A percentile compares a stretch with the other conserved stretches of the same genome.
These are phyloP conservation scores for Sporopachydermia quercuum DNA, from an alignment of 805 yeast genomes.

Conservation along the genomic window DNA sequence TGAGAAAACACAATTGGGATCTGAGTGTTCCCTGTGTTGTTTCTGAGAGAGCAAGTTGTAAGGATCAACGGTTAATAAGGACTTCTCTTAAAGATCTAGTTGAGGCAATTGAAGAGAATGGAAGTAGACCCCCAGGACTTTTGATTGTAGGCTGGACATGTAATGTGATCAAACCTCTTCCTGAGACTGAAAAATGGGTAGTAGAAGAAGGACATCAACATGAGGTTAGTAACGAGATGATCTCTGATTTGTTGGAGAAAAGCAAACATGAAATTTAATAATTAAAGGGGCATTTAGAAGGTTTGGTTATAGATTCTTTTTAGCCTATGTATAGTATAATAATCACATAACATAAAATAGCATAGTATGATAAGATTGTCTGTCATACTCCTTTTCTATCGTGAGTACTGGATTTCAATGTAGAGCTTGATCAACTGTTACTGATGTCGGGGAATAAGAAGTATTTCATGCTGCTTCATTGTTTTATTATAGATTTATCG, in stretches of 20 bases:
- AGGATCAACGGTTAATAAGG: slow-evolving; percentile 77
- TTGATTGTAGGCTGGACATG: slow-evolving; percentile 75
- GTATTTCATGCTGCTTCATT: too few relatives aligned
- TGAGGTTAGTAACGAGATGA: background rate
- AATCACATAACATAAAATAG: too few relatives aligned
- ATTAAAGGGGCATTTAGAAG: too few relatives aligned
- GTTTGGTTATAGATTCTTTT: too few relatives aligned
- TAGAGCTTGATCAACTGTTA: too few relatives aligned
- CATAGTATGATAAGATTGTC: too few relatives aligned
- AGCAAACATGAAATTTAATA: too few relatives aligned
- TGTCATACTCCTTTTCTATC: too few relatives aligned
- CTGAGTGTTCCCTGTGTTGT: slow-evolving; percentile 63
- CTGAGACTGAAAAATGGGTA: slow-evolving; percentile 23
- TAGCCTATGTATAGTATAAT: too few relatives aligned
- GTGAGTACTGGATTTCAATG: too few relatives aligned
- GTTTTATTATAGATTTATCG: too few relatives aligned
- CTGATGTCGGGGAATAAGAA: too few relatives aligned
- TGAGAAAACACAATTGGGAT: slow-evolving; percentile 54
- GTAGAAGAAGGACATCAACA: slow-evolving; percentile 31
- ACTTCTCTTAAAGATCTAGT: slow-evolving; percentile 55
- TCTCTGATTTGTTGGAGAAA: background rate
- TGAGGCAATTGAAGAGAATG: slow-evolving; percentile 58
- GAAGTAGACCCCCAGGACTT: slow-evolving; percentile 88
- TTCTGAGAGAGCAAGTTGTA: slow-evolving; percentile 84
- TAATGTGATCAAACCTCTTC: slow-evolving; percentile 25